Base-by-base conservation (phyloP, 371 early-diverging fungal species). In the Saksenaea vasiformis region DNA sequence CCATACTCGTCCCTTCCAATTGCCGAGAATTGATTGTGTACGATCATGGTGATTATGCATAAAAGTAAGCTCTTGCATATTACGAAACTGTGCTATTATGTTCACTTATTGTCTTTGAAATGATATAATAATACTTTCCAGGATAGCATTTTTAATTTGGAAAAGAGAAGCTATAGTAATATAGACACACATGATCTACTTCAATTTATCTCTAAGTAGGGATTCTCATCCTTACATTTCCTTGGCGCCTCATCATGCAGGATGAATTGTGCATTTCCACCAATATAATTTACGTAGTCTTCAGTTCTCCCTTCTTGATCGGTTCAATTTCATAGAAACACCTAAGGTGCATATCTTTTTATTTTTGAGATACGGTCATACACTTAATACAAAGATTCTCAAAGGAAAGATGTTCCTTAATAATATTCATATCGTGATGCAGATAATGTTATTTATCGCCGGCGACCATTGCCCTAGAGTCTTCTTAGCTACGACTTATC, bases 151-250 rank as follows among this genome's bases (percentile, higher is more conserved):
- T n/a, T 19, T 57, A 69, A 35, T 58, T 65, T 19, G 38, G 41
- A 47, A 22, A n/a, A 47, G 22, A 47, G 11, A 22, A 47, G n/a
- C 51, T 47, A 19, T 10, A 47, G 14, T 57, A 59, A 35, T 70
- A 71, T 68, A 64, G 71, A 5, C 83, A 73, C 51, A 72, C 84
- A 15, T 60, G 76, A 5, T 86, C 85, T 56, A 86, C 87, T 70
- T 67, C 85, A n/a, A 72, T 85, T 56, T 88, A 89, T 60, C 71
- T 88, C 0, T 68, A 88, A 14, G 82, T 88, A 36, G 89, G 87
- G n/a, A 83, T 87, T 26, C 81, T 84, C 17, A 74, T 83, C 58
- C 62, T 85, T 39, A 74, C 79, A 0, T 62, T 79, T 1, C 77
- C 1, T 65, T 67, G 27, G 73, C 71, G 8, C 62, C 76, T 14